Evolutionary conservation across 2,329 filamentous ascomycete genomes (phyloP).

Genomic region (Beauveria pseudobassiana): DNA sequence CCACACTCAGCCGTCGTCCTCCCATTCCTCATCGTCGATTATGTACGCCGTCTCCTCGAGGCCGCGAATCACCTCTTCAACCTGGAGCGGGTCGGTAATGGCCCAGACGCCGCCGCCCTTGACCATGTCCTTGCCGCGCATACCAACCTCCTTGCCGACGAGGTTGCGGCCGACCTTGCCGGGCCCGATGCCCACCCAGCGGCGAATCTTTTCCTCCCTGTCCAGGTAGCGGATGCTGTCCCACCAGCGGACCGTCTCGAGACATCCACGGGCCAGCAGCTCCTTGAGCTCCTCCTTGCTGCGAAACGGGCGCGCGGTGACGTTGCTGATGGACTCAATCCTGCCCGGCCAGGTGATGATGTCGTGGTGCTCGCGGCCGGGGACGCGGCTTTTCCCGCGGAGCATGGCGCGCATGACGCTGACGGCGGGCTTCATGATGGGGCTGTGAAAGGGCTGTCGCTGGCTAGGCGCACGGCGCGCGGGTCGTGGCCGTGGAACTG

Average conservation of each 20-base stretch:
- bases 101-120: slow-evolving; percentile 93
- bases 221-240: slow-evolving; percentile 87
- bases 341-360: slow-evolving; percentile 67
- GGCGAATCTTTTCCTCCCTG: slow-evolving; percentile 68
- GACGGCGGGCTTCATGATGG: slow-evolving; percentile 81
- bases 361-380: slow-evolving; percentile 48
- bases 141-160: slow-evolving; percentile 91
- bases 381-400: slow-evolving; percentile 46
- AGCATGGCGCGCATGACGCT: slow-evolving; percentile 65
- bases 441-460: slow-evolving; percentile 84
- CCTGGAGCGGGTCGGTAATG: slow-evolving; percentile 71
- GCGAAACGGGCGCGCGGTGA: slow-evolving; percentile 70
- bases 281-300: slow-evolving; percentile 70
- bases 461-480: slow-evolving; percentile 76
- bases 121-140: slow-evolving; percentile 66
- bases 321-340: slow-evolving; percentile 79
- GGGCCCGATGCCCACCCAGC: slow-evolving; percentile 89
- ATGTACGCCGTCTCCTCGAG: slow-evolving; percentile 56
- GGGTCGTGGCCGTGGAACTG: slow-evolving; percentile 91
- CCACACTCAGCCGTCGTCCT: slow-evolving; percentile 1
- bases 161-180: slow-evolving; percentile 91
- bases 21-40: slow-evolving; percentile 39
- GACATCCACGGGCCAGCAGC: slow-evolving; percentile 68
- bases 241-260: slow-evolving; percentile 95
- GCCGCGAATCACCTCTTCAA: slow-evolving; percentile 59